Conservation (phyloP, 2,329 filamentous ascomycete genomes). For the Penicillium sp. region DNA sequence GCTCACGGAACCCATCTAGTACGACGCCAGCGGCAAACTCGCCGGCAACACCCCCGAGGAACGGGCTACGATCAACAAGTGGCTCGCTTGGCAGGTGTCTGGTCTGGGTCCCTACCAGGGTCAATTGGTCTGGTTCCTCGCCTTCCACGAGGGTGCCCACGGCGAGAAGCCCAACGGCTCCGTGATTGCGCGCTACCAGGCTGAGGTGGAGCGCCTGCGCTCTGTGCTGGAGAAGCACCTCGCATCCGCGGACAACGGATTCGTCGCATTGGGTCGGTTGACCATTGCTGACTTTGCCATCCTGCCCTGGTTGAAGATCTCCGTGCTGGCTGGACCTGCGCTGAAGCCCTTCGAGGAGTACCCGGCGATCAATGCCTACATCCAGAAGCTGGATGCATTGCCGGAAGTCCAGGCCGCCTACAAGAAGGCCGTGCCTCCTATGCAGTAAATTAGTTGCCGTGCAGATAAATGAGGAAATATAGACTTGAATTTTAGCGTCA, state of each 20-base stretch:
- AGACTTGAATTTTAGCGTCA: too few species aligned
- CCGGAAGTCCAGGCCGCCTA: constrained; percentile 2
- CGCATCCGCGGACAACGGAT: constrained; percentile 2
- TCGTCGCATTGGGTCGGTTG: constrained; percentile 4
- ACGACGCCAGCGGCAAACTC: constrained; percentile 5
- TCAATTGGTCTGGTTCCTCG: constrained; percentile 6
- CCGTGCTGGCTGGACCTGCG: background rate
- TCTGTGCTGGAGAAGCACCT: constrained; percentile 6
- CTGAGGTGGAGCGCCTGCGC: constrained; percentile 6
- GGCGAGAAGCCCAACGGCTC: constrained; percentile 4
- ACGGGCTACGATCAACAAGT: constrained; percentile 5
- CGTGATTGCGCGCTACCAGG: constrained; percentile 6
- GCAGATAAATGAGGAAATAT: too few species aligned
- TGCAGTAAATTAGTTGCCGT: background rate
- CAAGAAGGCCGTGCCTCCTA: constrained; percentile 2
- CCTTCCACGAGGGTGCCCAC: constrained; percentile 6
- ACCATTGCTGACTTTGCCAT: constrained; percentile 9
- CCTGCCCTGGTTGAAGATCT: constrained; percentile 5
- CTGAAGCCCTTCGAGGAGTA: constrained; percentile 4
- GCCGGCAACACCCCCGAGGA: constrained; percentile 4
- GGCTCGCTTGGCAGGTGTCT: constrained; percentile 9
- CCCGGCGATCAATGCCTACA: constrained; percentile 1
- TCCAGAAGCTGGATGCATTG: constrained; percentile 1
- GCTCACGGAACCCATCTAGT: background rate
- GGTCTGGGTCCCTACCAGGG: constrained; percentile 8